These are phyloP conservation scores for Narthecium ossifragum DNA, from an alignment of 106 monocot genomes.

Conservation along the genomic window DNA sequence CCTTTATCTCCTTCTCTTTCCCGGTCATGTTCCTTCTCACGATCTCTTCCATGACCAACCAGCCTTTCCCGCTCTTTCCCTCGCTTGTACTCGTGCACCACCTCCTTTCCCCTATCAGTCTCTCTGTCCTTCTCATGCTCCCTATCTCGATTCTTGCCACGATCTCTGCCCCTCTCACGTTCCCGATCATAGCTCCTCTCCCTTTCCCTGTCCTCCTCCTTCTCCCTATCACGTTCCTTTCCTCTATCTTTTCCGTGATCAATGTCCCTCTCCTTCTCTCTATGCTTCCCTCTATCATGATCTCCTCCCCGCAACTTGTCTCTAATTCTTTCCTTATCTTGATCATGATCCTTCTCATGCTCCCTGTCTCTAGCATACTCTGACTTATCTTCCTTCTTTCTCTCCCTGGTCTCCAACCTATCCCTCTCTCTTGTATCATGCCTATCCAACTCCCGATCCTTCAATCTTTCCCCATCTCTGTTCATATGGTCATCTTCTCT, in stretches of 20 bases:
- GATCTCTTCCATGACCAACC: neutral
- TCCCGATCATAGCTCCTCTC: constrained; percentile 1
- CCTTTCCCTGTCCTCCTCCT: constrained; percentile 21
- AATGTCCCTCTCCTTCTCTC: neutral
- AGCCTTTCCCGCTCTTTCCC: constrained; percentile 10
- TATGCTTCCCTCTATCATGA: constrained; percentile 4
- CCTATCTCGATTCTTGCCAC: constrained; percentile 4
- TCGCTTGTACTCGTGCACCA: neutral
- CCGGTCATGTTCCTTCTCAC: constrained; percentile 4
- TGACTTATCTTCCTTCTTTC: constrained; percentile 17
- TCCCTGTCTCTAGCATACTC: too few species aligned
- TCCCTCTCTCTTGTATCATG: constrained; percentile 20
- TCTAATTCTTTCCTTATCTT: constrained; percentile 2
- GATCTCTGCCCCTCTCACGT: constrained; percentile 14
- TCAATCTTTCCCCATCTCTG: constrained; percentile 20
- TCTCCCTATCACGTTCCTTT: constrained; percentile 23
- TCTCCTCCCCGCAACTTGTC: too few species aligned
- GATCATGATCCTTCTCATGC: constrained; percentile 15
- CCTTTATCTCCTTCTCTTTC: constrained; percentile 16
- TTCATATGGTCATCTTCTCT: constrained; percentile 7
- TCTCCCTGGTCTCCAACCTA: constrained; percentile 10
- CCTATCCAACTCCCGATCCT: constrained; percentile 20
- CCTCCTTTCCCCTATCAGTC: neutral
- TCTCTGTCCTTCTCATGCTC: neutral
- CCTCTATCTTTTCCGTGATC: neutral